These are phyloP conservation scores for Acrodontium crateriforme DNA, from an alignment of 2,329 filamentous ascomycete genomes.

Conservation along the genomic window DNA sequence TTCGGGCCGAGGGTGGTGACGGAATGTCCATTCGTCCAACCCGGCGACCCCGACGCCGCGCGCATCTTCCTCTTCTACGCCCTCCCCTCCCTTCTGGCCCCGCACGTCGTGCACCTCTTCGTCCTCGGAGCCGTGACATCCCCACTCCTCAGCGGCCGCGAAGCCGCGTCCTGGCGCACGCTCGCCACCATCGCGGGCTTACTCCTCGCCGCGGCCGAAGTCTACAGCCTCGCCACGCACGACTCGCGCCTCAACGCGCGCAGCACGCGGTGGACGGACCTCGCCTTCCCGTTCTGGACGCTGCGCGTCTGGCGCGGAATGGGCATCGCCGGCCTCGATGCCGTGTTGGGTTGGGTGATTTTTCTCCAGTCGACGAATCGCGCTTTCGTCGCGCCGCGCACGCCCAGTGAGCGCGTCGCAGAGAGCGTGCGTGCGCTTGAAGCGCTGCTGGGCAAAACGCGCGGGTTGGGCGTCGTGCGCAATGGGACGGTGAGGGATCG, in stretches of 20 bases:
- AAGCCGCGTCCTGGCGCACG: conserved; percentile 55
- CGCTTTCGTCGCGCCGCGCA: conserved; percentile 51
- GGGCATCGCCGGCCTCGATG: conserved; percentile 52
- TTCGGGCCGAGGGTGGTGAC: conserved; percentile 64
- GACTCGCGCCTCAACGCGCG: conserved; percentile 50
- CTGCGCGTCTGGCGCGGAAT: conserved; percentile 49
- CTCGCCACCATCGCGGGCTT: conserved; percentile 52
- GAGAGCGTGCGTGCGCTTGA: conserved; percentile 42
- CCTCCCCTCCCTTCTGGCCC: conserved; percentile 54
- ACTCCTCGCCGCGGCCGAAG: conserved; percentile 47
- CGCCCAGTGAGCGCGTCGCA: conserved; percentile 54
- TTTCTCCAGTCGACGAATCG: conserved; percentile 71
- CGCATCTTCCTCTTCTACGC: conserved; percentile 68
- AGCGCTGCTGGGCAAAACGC: conserved; percentile 50
- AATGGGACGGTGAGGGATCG: conserved; percentile 69
- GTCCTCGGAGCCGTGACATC: conserved; percentile 63
- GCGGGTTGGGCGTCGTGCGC: conserved; percentile 58
- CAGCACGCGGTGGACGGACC: conserved; percentile 44
- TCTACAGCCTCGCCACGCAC: conserved; percentile 52
- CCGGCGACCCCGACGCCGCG: conserved; percentile 27
- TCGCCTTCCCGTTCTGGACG: conserved; percentile 61
- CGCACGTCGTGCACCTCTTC: conserved; percentile 69
- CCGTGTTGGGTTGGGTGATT: conserved; percentile 47
- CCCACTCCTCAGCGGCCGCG: conserved; percentile 46
- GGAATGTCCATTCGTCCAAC: conserved; percentile 63